Base-by-base conservation (phyloP, 192 early-diverging fungal species). In the Coemansia sp. region DNA sequence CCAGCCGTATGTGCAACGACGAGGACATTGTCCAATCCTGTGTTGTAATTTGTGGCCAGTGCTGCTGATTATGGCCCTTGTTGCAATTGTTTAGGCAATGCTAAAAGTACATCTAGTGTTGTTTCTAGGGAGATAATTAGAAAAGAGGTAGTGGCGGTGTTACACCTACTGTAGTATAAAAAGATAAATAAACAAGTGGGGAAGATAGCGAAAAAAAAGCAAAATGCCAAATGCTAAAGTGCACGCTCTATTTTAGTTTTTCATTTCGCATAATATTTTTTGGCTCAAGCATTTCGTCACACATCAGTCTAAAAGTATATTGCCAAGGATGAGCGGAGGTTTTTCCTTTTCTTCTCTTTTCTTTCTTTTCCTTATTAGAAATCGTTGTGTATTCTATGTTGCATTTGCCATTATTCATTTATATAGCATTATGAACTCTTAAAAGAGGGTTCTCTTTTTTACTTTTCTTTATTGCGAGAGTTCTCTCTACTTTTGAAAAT, bases 1-100 rank as follows among this genome's bases (percentile, higher is more conserved):
- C 74, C 13, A 82, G 71, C 43, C 63, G 50, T 26, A 73, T 32
- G 56, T 73, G 54, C 26, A 82, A 54, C 65, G 65, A 71, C 40
- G 76, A 73, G 68, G 73, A 71, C 53, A 37, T 19, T 41, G 38
- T 13, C 26, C 4, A 26, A 18, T 11, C 11, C 32, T 32, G 32
- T 32, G 32, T 32, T 32, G 32, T 32, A 54, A 26, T 26, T 9
- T 5, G 52, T 23, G 7, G 0, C 21, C 26, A 23, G 13, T 21
- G 21, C 52, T 54, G 26, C 26, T 23, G 23, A 54, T 26, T 26
- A 21, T 9, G 21, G 48, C 7, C 19, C 32, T 32, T 32, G 32
- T 32, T 32, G 32, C 32, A 32, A 32, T 32, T 32, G 32, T 32
- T 32, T 32, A 32, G 32, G 32, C 32, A 32, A 32, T 32, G 32